Percentiles rank a stretch among this genome's conserved stretches.
Evolutionary conservation across 1,284 basidiomycete species (phyloP).

Genomic region (Sporisorium iseilematis-ciliati): DNA sequence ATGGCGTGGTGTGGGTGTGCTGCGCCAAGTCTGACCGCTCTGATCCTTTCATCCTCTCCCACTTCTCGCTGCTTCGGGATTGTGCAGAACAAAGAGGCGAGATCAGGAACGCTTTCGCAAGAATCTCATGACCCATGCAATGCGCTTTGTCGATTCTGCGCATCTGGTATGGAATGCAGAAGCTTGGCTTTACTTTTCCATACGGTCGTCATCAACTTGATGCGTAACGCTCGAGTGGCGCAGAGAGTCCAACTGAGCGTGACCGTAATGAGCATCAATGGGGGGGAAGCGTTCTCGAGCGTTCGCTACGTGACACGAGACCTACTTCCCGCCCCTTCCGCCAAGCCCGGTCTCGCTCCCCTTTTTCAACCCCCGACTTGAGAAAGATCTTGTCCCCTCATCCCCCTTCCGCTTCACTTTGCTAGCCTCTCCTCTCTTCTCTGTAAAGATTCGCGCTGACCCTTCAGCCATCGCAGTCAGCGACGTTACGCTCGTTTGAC

Average conservation of each 20-base stretch:
- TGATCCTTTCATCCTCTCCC: too few species aligned
- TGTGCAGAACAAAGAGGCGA: too few species aligned
- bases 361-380: slow-evolving; percentile 4
- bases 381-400: background rate
- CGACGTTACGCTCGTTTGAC: slow-evolving; percentile 6
- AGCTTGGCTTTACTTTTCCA: too few species aligned
- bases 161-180: too few species aligned
- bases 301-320: slow-evolving; percentile 11
- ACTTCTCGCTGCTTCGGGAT: too few species aligned
- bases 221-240: background rate
- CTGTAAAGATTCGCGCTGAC: background rate
- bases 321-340: background rate
- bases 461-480: background rate
- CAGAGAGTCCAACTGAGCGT: background rate
- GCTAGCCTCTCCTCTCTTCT: slow-evolving; percentile 2
- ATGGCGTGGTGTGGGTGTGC: background rate
- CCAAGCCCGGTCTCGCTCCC: slow-evolving; percentile 9
- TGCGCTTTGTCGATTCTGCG: too few species aligned
- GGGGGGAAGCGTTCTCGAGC: background rate
- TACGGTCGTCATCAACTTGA: too few species aligned
- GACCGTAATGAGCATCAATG: background rate
- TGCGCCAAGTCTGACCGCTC: background rate
- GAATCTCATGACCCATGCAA: too few species aligned
- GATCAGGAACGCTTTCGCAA: too few species aligned
- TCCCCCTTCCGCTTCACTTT: background rate